Conservation (phyloP, 345 rosid genomes). For the Eucalyptus microcorys region DNA sequence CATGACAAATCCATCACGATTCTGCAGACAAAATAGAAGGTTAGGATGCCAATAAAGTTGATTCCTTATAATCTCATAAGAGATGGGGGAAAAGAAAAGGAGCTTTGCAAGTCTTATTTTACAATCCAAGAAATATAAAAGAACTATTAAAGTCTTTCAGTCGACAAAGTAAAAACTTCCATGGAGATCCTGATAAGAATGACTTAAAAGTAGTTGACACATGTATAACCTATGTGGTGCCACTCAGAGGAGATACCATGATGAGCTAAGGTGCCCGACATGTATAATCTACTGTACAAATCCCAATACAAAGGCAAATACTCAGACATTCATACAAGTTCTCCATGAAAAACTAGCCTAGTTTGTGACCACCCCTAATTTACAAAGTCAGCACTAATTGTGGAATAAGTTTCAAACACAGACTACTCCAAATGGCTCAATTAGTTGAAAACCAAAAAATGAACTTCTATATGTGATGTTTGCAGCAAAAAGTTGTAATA, state of each 20-base stretch:
- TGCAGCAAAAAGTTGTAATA: background rate
- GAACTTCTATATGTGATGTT: background rate
- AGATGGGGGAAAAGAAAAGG: background rate
- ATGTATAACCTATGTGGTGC: background rate
- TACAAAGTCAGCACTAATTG: background rate
- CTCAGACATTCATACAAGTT: background rate
- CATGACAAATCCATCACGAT: slow-evolving; percentile 96
- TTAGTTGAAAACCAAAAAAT: background rate
- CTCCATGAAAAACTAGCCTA: background rate
- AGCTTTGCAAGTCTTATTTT: background rate
- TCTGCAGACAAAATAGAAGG: slow-evolving; percentile 18
- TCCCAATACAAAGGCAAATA: background rate
- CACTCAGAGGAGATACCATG: background rate
- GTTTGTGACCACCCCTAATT: background rate
- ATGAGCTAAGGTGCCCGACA: background rate
- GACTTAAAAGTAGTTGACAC: background rate
- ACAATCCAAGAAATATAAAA: background rate
- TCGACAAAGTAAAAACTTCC: background rate
- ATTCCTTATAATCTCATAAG: background rate
- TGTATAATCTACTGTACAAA: background rate
- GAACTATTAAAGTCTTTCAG: background rate
- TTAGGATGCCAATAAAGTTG: background rate
- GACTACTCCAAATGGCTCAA: background rate
- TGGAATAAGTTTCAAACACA: background rate
- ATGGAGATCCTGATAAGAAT: background rate